Conservation (phyloP, 345 rosid species). For the Geranium brycei region DNA sequence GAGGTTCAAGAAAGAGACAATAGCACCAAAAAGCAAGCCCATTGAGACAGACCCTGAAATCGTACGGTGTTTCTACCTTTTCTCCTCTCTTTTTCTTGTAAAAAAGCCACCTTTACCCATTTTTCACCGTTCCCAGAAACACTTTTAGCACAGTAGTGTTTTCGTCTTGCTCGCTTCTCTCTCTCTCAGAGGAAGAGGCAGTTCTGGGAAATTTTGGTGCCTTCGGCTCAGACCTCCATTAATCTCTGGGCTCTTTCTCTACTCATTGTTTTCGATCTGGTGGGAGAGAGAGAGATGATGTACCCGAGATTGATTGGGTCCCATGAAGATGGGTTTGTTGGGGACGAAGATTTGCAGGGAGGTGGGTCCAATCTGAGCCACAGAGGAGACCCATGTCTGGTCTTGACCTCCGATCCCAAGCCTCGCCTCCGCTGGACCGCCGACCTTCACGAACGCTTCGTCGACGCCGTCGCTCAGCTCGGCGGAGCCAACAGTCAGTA, state of each 20-base stretch:
- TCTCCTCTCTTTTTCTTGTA: too few relatives aligned
- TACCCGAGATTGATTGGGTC: constrained; percentile 25
- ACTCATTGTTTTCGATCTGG: not conserved
- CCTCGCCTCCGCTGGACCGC: not conserved
- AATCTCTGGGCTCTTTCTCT: not conserved
- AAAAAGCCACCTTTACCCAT: too few relatives aligned
- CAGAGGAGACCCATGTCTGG: not conserved
- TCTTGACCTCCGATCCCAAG: too few relatives aligned
- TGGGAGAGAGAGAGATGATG: constrained; percentile 12
- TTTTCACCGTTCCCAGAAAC: too few relatives aligned
- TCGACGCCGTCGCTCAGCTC: not conserved
- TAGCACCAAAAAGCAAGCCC: too few relatives aligned
- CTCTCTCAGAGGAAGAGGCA: too few relatives aligned
- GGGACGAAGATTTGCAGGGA: constrained; percentile 16
- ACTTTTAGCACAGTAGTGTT: too few relatives aligned
- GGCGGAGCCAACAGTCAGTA: not conserved
- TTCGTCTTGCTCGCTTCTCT: too few relatives aligned
- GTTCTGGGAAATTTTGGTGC: too few relatives aligned
- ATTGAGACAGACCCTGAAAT: too few relatives aligned
- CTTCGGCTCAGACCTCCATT: not conserved
- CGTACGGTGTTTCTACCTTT: too few relatives aligned
- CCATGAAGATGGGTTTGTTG: constrained; percentile 16
- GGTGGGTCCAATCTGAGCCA: not conserved
- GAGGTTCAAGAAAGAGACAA: too few relatives aligned
- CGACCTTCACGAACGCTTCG: not conserved